phyloP scores from a whole-genome alignment of 1,139 yeast species.

The Suhomyces yuchorum region DNA sequence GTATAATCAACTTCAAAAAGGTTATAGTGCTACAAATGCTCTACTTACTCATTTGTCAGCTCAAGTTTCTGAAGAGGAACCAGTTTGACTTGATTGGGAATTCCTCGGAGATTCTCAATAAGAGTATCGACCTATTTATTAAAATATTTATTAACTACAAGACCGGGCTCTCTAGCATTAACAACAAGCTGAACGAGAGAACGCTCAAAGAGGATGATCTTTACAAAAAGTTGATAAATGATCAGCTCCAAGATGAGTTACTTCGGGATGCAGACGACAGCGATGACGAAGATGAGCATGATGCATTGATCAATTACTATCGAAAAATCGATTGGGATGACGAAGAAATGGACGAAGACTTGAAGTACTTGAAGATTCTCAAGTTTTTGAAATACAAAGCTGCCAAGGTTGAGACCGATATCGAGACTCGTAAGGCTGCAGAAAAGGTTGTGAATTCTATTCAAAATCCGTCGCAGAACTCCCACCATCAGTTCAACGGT shows the following conservation, averaged over 20 bases:
- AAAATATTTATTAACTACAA: slow-evolving; percentile 45
- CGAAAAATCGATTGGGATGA: slow-evolving; percentile 52
- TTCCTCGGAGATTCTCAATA: slow-evolving; percentile 29
- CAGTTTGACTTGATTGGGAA: slow-evolving; percentile 24
- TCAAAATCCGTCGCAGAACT: slow-evolving; percentile 1
- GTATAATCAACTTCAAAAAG: slow-evolving; percentile 49
- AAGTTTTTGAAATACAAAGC: slow-evolving; percentile 47
- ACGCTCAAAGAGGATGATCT: slow-evolving; percentile 40
- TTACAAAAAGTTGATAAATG: slow-evolving; percentile 43
- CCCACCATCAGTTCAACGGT: slow-evolving; percentile 2
- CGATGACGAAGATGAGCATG: slow-evolving; percentile 33
- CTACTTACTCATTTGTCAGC: slow-evolving; percentile 43
- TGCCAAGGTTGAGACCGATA: slow-evolving; percentile 13
- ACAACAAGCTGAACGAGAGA: slow-evolving; percentile 16
- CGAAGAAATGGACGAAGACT: slow-evolving; percentile 52
- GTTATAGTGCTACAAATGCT: slow-evolving; percentile 49
- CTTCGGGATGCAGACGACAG: slow-evolving; percentile 41
- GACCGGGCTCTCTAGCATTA: slow-evolving; percentile 18
- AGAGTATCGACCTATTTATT: slow-evolving; percentile 40
- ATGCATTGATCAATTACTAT: slow-evolving; percentile 20
- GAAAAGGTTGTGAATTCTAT: slow-evolving; percentile 11
- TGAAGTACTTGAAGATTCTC: slow-evolving; percentile 46
- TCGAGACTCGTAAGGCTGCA: slow-evolving; percentile 14
- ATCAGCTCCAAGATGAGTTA: slow-evolving; percentile 44
- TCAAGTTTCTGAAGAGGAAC: slow-evolving; percentile 35